Evolutionary conservation across 208 protist species (phyloP).

Genomic region (Phytomonas serpens): DNA sequence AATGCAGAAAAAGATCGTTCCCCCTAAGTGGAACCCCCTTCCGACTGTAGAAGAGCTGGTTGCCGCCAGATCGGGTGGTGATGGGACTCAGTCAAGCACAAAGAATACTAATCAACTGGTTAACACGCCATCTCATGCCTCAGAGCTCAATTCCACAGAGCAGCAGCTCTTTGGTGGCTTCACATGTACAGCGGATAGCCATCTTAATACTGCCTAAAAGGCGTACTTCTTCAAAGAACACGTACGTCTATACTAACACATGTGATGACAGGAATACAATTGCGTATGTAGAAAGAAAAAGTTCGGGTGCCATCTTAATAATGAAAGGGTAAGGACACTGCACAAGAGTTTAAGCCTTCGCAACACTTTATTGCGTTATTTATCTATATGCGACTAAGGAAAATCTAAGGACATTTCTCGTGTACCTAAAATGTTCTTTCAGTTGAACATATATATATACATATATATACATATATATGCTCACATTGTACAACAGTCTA

Average conservation of each 20-base stretch:
- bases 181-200: slow-evolving; percentile 83
- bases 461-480: slow-evolving; percentile 9
- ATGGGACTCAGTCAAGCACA: background rate
- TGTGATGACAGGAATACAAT: background rate
- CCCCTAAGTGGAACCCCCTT: slow-evolving; percentile 80
- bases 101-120: slow-evolving; percentile 73
- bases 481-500: slow-evolving; percentile 2
- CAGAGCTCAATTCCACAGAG: slow-evolving; percentile 71
- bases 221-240: background rate
- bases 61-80: slow-evolving; percentile 30
- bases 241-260: background rate
- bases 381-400: background rate
- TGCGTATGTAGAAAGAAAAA: background rate
- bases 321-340: background rate
- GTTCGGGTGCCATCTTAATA: background rate
- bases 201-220: slow-evolving; percentile 30
- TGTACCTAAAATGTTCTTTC: slow-evolving; percentile 5
- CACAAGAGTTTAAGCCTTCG: background rate
- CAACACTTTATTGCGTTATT: slow-evolving; percentile 8
- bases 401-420: slow-evolving; percentile 3
- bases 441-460: slow-evolving; percentile 4
- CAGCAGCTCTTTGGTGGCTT: slow-evolving; percentile 89
- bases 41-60: slow-evolving; percentile 79
- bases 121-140: slow-evolving; percentile 79
- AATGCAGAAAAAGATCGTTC: slow-evolving; percentile 70